These are phyloP conservation scores for Boletus tylopilopsis DNA, from an alignment of 768 basidiomycete genomes.

Conservation along the genomic window DNA sequence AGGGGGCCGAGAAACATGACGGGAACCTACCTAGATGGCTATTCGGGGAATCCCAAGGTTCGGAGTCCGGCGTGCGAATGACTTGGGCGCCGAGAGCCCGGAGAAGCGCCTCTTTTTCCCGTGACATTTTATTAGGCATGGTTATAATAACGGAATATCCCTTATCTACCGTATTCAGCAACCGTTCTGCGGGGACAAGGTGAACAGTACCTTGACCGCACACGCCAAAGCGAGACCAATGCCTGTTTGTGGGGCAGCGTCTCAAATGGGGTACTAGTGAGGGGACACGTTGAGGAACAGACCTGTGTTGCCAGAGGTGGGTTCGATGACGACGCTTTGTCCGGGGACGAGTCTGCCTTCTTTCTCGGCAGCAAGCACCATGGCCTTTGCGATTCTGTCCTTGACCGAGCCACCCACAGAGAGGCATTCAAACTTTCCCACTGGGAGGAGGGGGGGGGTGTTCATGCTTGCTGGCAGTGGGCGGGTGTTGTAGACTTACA, in stretches of 20 bases:
- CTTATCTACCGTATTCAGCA: conserved; percentile 84
- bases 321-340: conserved; percentile 90
- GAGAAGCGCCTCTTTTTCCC: conserved; percentile 91
- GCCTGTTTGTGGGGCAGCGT: conserved; percentile 45
- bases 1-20: conserved; percentile 36
- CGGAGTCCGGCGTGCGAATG: conserved; percentile 88
- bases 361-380: conserved; percentile 92
- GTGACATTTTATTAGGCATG: conserved; percentile 93
- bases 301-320: conserved; percentile 97
- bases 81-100: conserved; percentile 93
- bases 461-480: not conserved
- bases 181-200: conserved; percentile 20
- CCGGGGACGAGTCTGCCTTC: conserved; percentile 84
- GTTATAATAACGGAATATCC: conserved; percentile 89
- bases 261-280: not conserved
- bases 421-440: conserved; percentile 88
- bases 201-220: conserved; percentile 76
- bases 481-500: conserved; percentile 47
- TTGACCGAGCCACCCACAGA: conserved; percentile 94
- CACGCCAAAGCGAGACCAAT: conserved; percentile 93
- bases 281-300: conserved; percentile 17
- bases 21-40: conserved; percentile 82
- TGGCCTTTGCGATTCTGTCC: conserved; percentile 93
- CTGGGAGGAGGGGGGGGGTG: conserved; percentile 35
- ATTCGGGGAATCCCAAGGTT: conserved; percentile 84